These are phyloP conservation scores for Chrysoporthe deuterocubensis DNA, from an alignment of 2,329 filamentous ascomycete genomes.

Conservation along the genomic window DNA sequence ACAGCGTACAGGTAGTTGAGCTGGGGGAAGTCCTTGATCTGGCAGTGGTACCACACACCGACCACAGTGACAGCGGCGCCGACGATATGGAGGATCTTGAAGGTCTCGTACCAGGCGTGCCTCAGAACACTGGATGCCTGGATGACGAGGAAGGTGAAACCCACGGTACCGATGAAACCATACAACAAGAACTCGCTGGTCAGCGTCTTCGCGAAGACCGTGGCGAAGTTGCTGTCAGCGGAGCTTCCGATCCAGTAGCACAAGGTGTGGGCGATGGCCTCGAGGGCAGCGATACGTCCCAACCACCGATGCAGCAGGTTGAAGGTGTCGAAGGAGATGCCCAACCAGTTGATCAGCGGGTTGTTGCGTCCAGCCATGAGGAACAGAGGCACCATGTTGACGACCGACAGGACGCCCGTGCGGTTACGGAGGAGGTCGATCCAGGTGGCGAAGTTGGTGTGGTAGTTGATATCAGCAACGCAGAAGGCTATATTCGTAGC, in stretches of 20 bases:
- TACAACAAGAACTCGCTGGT: conserved; percentile 56
- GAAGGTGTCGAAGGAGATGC: conserved; percentile 81
- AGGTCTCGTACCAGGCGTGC: conserved; percentile 80
- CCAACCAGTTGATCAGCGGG: conserved; percentile 71
- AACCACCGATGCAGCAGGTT: conserved; percentile 83
- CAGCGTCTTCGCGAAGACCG: conserved; percentile 42
- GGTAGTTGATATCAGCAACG: conserved; percentile 66
- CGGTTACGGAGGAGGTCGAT: conserved; percentile 65
- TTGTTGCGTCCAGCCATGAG: conserved; percentile 78
- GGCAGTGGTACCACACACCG: conserved; percentile 69
- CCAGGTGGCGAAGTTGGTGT: conserved; percentile 47
- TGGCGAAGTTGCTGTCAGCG: conserved; percentile 52
- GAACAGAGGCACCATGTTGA: conserved; percentile 81
- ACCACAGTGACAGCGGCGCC: conserved; percentile 63
- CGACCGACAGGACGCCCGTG: conserved; percentile 69
- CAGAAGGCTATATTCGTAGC: conserved; percentile 78
- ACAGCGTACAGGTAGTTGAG: conserved; percentile 63
- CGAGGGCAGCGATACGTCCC: conserved; percentile 73
- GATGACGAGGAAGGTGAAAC: conserved; percentile 66
- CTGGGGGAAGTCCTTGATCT: conserved; percentile 59
- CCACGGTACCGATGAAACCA: conserved; percentile 65
- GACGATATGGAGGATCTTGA: conserved; percentile 73
- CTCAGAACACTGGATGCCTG: conserved; percentile 73
- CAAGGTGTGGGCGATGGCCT: conserved; percentile 68
- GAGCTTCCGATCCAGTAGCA: conserved; percentile 56